A percentile compares a stretch with the other conserved stretches of the same genome.
Conservation (phyloP, 305 asterid species). For the Fraxinus sp. region DNA sequence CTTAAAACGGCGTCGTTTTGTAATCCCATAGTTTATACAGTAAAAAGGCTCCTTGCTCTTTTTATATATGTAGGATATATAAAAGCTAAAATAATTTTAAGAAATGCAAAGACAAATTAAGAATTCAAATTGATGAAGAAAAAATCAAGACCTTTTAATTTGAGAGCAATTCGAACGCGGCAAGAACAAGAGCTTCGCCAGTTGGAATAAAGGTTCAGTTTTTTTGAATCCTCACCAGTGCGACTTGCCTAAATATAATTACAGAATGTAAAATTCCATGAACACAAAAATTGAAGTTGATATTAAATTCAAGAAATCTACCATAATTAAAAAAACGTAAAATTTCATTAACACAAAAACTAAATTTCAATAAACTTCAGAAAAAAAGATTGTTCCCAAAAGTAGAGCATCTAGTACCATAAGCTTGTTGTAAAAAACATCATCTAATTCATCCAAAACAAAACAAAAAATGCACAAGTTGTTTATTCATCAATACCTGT, state of each 20-base stretch:
- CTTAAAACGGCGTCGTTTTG: too few relatives aligned
- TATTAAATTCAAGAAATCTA: neutral
- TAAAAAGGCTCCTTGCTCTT: too few relatives aligned
- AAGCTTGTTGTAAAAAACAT: neutral
- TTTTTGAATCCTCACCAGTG: slow-evolving; percentile 36
- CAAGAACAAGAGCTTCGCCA: slow-evolving; percentile 78
- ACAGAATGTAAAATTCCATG: neutral
- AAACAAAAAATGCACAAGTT: neutral
- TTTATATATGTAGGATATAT: too few relatives aligned
- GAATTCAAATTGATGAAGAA: neutral
- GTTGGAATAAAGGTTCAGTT: slow-evolving; percentile 63
- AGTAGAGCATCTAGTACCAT: too few relatives aligned
- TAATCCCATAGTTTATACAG: too few relatives aligned
- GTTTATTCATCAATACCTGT: neutral
- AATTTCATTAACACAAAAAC: too few relatives aligned
- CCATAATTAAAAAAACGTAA: too few relatives aligned
- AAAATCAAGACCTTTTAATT: slow-evolving; percentile 46
- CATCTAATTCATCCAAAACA: neutral
- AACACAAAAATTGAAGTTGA: neutral
- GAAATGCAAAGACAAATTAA: neutral
- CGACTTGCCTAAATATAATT: slow-evolving; percentile 31
- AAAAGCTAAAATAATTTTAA: neutral
- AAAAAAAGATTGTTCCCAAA: too few relatives aligned
- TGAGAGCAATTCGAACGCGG: slow-evolving; percentile 78
- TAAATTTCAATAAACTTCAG: too few relatives aligned